Conservation (phyloP, 495 filamentous ascomycete genomes). For the Podospora pseudocomata region DNA sequence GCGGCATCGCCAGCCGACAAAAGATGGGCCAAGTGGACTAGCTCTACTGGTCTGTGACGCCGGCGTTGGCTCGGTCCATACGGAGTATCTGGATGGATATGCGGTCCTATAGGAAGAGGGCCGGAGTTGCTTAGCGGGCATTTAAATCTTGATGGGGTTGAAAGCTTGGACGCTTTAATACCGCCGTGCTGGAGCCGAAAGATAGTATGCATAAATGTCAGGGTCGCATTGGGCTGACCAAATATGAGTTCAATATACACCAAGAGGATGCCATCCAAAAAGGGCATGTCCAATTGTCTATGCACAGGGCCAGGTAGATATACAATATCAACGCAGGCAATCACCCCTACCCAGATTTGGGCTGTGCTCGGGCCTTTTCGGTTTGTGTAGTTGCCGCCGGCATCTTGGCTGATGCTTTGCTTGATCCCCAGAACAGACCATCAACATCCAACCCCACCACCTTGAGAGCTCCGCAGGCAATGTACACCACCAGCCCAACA, state of each 20-base stretch:
- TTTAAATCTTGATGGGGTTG: not conserved
- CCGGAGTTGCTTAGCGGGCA: not conserved
- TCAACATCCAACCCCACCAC: conserved; percentile 28
- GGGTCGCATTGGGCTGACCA: not conserved
- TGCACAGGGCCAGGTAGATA: not conserved
- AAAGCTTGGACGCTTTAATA: not conserved
- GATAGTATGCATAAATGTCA: not conserved
- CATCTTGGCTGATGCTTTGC: not conserved
- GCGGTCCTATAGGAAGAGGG: not conserved
- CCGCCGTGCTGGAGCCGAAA: not conserved
- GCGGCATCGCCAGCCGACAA: not conserved
- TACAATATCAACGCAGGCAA: not conserved
- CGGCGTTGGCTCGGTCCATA: not conserved
- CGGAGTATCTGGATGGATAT: not conserved
- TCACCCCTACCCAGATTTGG: not conserved
- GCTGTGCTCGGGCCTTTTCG: not conserved
- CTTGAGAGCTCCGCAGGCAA: conserved; percentile 19
- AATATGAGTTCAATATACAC: not conserved
- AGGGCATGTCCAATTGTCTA: not conserved
- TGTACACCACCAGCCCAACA: conserved; percentile 32
- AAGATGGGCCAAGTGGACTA: not conserved
- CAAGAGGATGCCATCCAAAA: not conserved
- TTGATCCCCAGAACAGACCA: not conserved
- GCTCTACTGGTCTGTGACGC: not conserved
- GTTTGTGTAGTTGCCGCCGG: not conserved